phyloP scores from a whole-genome alignment of 164 flowering plant species.

The Nymphaea colorata region DNA sequence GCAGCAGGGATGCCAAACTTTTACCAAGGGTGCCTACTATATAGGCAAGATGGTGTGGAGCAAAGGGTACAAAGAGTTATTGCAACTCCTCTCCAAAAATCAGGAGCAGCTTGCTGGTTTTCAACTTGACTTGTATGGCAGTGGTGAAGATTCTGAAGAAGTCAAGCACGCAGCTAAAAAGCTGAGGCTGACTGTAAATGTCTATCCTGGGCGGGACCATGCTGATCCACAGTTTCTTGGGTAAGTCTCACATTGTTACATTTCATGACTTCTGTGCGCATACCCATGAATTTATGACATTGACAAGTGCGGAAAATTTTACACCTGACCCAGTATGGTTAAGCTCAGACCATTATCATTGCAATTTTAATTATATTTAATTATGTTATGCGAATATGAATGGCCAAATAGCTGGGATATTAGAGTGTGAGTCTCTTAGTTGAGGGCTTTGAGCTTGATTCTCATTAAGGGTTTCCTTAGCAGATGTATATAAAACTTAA shows the following conservation, averaged over 20 bases:
- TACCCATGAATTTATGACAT: no score
- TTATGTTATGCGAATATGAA: no score
- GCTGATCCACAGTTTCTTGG: conserved; percentile 87
- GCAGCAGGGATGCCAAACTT: conserved; percentile 33
- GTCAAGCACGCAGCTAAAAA: conserved; percentile 60
- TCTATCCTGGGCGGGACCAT: conserved; percentile 88
- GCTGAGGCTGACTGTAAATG: conserved; percentile 42
- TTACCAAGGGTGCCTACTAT: conserved; percentile 72
- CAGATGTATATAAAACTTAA: no score
- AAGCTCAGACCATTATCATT: no score
- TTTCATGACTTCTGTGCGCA: not conserved
- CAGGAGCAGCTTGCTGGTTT: conserved; percentile 63
- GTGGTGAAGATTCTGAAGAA: conserved; percentile 75
- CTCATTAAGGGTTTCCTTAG: no score
- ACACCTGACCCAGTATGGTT: no score
- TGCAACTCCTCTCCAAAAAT: conserved; percentile 52
- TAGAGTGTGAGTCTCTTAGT: no score
- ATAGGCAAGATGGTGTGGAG: conserved; percentile 98
- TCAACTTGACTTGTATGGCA: conserved; percentile 80
- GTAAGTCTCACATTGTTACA: conserved; percentile 29
- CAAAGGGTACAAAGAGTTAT: conserved; percentile 87
- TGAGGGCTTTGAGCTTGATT: no score
- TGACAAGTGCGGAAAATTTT: no score
- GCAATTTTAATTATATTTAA: no score
- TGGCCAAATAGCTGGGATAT: no score